Base-by-base conservation (phyloP, 2,329 filamentous ascomycete genomes). In the Bipolaris zeicola region DNA sequence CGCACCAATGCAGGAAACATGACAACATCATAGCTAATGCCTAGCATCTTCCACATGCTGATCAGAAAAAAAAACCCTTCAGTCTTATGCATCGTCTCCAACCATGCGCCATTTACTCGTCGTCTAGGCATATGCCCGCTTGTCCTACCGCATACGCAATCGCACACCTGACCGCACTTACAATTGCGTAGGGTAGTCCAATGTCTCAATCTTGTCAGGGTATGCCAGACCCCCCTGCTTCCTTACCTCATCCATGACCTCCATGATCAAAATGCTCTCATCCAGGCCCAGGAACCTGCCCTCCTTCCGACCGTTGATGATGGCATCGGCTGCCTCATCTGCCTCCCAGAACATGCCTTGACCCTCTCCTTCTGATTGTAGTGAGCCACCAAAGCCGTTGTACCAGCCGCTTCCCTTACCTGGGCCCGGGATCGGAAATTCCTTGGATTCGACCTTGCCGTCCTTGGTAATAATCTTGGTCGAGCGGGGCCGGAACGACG, bases 321-420 rank as follows among this genome's bases (percentile, higher is more conserved):
- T 71, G 64, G 89, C 91, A 43, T 87, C 82, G 26, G 88, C 90
- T 62, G 86, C 89, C 79, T 92, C 90, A 73, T 93, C 90, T 1
- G 91, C 91, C 75, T 93, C 89, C 89, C 89, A 94, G 78, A 91
- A 95, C 90, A 96, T 95, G 47, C 91, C 92, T 62, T 91, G 88
- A 10, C 91, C 91, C 65, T 81, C 77, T 13, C 81, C 83, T 26
- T 86, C 85, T 55, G 83, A 78, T 31, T 80, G 72, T 51, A 65
- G 69, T 24, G 60, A 60, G 38, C 69, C 75, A 14, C 76, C 77
- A 53, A 81, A 82, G 28, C 80, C 80, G 54, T 81, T 82, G 65
- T 74, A 72, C 77, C 78, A 82, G 6, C 76, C 77, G 47, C 74
- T 78, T 22, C 78, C 78, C 62, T 77, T 74, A n/a, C 79, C 79